Evolutionary conservation across 306 rosid species (phyloP), one percentile per base, ranked within the genome.

Genomic region (Cicer yamashitae): DNA sequence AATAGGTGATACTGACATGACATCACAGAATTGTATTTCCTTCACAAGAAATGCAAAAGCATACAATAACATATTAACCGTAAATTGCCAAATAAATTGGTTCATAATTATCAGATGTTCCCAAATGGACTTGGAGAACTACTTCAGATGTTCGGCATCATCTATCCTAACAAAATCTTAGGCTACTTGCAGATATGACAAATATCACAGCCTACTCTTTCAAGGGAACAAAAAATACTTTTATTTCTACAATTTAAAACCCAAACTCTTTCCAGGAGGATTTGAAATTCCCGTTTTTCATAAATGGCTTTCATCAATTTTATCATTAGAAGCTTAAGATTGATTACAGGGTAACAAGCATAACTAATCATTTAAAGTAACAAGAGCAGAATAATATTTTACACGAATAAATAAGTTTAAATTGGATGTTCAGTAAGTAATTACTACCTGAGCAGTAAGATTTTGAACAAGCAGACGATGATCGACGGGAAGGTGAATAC

Each of bases 401-500:
- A 67, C 62, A 17, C 20, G 13, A 39, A 58, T 67, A 39, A 67
- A 74, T 25, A 74, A 3, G 11, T 48, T 65, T 56, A 14, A 47
- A n/a, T 58, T 40, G n/a, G 48, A 67, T 60, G 68, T 51, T 45
- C 11, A 62, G 11, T 9, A 48, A 40, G 61, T 13, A 57, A 43
- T 40, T 73, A 60, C 82, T 88, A 94, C 99, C 96, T 89, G 89
- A 57, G 85, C 78, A 74, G 96, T 89, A 75, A 94, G 97, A 84
- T 94, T 94, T 81, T 94, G 99, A 79, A 94, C 96, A 43, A 86
- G 85, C 64, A 89, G 10, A 7, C 72, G 82, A 68, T 92, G 97
- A 86, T 92, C 96, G 63, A 79, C 87, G 17, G 96, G 93, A 51
- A 90, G 92, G 81, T 94, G 97, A 79, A 94, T 67, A 50, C 92